phyloP scores from a whole-genome alignment of 2,329 filamentous ascomycete species.

The Aspergillus sp. region DNA sequence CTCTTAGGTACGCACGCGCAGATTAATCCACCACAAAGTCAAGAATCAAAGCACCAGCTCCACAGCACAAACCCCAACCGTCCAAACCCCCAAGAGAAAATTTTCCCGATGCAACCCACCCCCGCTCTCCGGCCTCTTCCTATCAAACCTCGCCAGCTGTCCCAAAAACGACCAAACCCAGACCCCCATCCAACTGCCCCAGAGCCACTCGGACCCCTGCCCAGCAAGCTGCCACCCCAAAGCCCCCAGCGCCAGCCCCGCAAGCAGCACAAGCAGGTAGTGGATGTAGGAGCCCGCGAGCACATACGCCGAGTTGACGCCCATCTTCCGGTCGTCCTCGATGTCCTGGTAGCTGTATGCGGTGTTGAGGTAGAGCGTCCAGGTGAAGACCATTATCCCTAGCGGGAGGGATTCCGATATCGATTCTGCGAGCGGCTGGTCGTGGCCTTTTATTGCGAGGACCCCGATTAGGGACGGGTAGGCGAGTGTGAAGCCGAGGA shows the following conservation, averaged over 20 bases:
- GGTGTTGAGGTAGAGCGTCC: conserved; percentile 20
- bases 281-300: conserved; percentile 16
- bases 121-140: conserved; percentile 12
- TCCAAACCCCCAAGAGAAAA: conserved; percentile 8
- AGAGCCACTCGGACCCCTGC: conserved; percentile 12
- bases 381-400: conserved; percentile 9
- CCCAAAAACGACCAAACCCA: conserved; percentile 6
- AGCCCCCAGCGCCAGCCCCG: conserved; percentile 1
- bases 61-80: background rate
- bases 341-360: conserved; percentile 23
- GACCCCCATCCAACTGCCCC: conserved; percentile 18
- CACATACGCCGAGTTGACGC: conserved; percentile 19
- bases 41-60: background rate
- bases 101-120: conserved; percentile 11
- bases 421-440: background rate
- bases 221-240: background rate
- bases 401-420: conserved; percentile 1
- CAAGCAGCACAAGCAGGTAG: conserved; percentile 11
- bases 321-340: conserved; percentile 17
- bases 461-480: conserved; percentile 7
- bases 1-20: background rate
- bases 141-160: conserved; percentile 14
- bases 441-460: conserved; percentile 13
- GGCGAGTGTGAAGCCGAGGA: conserved; percentile 13
- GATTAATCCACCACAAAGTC: background rate